These are phyloP conservation scores for Violaceomyces palustris DNA, from an alignment of 1,284 basidiomycete genomes.

Conservation along the genomic window DNA sequence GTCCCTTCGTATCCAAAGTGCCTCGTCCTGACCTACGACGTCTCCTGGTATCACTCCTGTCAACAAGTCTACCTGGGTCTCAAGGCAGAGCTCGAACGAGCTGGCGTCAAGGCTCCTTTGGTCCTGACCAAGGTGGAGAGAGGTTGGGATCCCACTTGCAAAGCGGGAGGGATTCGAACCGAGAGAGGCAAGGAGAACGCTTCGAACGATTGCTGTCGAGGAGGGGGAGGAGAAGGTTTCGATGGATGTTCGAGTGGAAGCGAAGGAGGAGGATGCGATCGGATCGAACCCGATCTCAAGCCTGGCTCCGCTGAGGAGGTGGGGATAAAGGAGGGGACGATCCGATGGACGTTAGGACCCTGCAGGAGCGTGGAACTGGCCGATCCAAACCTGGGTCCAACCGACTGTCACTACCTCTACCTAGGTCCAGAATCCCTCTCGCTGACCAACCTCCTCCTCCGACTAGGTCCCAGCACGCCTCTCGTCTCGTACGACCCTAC, in stretches of 20 bases:
- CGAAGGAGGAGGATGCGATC: too few relatives aligned
- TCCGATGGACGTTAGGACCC: too few relatives aligned
- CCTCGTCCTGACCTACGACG: slow-evolving; percentile 69
- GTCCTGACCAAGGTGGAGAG: slow-evolving; percentile 34
- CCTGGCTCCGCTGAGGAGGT: too few relatives aligned
- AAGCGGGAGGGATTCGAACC: too few relatives aligned
- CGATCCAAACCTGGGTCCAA: slow-evolving; percentile 2
- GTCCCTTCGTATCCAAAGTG: slow-evolving; percentile 38
- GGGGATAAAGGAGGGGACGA: too few relatives aligned
- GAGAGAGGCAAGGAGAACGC: too few relatives aligned
- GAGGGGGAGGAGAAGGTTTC: too few relatives aligned
- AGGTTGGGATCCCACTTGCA: too few relatives aligned
- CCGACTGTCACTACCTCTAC: slow-evolving; percentile 62
- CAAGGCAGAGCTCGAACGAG: slow-evolving; percentile 54
- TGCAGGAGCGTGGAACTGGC: slow-evolving; percentile 13
- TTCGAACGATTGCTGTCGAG: too few relatives aligned
- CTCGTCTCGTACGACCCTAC: slow-evolving; percentile 72
- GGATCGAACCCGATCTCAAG: too few relatives aligned
- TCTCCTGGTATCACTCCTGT: slow-evolving; percentile 63
- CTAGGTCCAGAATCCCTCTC: slow-evolving; percentile 76
- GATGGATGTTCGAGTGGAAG: too few relatives aligned
- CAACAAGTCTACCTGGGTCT: slow-evolving; percentile 17
- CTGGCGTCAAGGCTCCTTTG: slow-evolving; percentile 14
- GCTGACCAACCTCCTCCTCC: slow-evolving; percentile 71
- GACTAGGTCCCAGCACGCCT: slow-evolving; percentile 29